Percentiles rank a stretch among this genome's conserved stretches.
Evolutionary conservation across 768 basidiomycete species (phyloP).

Genomic region (Trametes gibbosa): DNA sequence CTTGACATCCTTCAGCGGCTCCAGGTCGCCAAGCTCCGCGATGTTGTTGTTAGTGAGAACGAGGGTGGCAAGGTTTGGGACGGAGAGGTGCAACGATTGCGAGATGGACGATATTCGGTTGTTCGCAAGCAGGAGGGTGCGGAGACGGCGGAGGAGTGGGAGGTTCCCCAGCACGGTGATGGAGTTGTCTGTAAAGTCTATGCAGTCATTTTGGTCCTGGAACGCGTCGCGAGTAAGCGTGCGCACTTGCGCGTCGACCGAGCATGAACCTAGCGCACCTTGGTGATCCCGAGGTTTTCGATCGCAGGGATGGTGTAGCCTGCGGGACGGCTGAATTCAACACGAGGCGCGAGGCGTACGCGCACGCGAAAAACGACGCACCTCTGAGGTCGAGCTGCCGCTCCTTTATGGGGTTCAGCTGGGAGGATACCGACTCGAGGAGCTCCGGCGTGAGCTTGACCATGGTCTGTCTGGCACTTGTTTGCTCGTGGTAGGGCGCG

Average conservation of each 20-base stretch:
- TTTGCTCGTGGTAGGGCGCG: slow-evolving; percentile 29
- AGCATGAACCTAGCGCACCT: slow-evolving; percentile 43
- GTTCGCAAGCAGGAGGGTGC: slow-evolving; percentile 83
- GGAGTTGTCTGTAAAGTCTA: slow-evolving; percentile 92
- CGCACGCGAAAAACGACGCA: slow-evolving; percentile 31
- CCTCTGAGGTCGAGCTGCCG: slow-evolving; percentile 91
- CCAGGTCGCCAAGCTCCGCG: slow-evolving; percentile 78
- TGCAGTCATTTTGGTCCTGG: slow-evolving; percentile 90
- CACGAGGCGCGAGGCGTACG: slow-evolving; percentile 11
- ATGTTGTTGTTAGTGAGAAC: slow-evolving; percentile 83
- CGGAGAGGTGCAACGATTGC: slow-evolving; percentile 75
- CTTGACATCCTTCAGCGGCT: slow-evolving; percentile 74
- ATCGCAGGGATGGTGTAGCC: slow-evolving; percentile 94
- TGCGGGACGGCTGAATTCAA: slow-evolving; percentile 32
- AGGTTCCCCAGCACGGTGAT: slow-evolving; percentile 80
- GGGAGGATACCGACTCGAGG: slow-evolving; percentile 74
- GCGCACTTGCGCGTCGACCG: slow-evolving; percentile 5
- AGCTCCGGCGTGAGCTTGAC: slow-evolving; percentile 95
- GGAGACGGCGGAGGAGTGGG: slow-evolving; percentile 80
- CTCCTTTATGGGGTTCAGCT: slow-evolving; percentile 81
- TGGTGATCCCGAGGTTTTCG: slow-evolving; percentile 94
- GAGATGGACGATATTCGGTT: slow-evolving; percentile 87
- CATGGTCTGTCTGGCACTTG: background rate
- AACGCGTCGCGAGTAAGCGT: background rate
- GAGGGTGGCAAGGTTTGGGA: slow-evolving; percentile 80